These are phyloP conservation scores for Penicillium salamii DNA, from an alignment of 495 filamentous ascomycete genomes.

Conservation along the genomic window DNA sequence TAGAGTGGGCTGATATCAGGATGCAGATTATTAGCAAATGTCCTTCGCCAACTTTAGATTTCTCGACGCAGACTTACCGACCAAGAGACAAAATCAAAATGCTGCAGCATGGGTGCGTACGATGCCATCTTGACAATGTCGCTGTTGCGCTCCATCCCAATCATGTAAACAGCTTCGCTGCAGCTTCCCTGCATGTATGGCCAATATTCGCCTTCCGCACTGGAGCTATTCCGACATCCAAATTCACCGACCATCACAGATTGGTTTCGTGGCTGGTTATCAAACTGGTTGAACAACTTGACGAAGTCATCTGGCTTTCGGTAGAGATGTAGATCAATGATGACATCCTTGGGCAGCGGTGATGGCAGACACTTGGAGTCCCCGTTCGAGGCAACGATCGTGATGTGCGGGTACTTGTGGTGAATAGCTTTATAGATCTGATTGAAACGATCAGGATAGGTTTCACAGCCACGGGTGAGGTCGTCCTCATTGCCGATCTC, in stretches of 20 bases:
- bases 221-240: conserved; percentile 52
- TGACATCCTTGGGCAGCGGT: conserved; percentile 28
- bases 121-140: conserved; percentile 54
- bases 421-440: conserved; percentile 46
- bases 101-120: conserved; percentile 47
- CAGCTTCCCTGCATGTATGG: conserved; percentile 56
- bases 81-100: conserved; percentile 44
- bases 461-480: conserved; percentile 37
- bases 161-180: conserved; percentile 63
- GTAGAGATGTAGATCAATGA: conserved; percentile 52
- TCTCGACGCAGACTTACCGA: conserved; percentile 20
- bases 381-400: conserved; percentile 39
- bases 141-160: conserved; percentile 66
- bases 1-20: conserved; percentile 32
- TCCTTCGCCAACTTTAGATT: too few species aligned
- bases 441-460: conserved; percentile 44
- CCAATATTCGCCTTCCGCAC: conserved; percentile 26
- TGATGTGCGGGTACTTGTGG: conserved; percentile 44
- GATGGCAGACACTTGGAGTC: conserved; percentile 27
- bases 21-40: background rate
- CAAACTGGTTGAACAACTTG: conserved; percentile 54
- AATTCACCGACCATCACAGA: conserved; percentile 54
- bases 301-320: conserved; percentile 47
- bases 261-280: conserved; percentile 43
- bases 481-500: conserved; percentile 59